A percentile compares a stretch with the other conserved stretches of the same genome.
These are phyloP conservation scores for Corymbia citriodora DNA, from an alignment of 441 rosid genomes.

Conservation along the genomic window DNA sequence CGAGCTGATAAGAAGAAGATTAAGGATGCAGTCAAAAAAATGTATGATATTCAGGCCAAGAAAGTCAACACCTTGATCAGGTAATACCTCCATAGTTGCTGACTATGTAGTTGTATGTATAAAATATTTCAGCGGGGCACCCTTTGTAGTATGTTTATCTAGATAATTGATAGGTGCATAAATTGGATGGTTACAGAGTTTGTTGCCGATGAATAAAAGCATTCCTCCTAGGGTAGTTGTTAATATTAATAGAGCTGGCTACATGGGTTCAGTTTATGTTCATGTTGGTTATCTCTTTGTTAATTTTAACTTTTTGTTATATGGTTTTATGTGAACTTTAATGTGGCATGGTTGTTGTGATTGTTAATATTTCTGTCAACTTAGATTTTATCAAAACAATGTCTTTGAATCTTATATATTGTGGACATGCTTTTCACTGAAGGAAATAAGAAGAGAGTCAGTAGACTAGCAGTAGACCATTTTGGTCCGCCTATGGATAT, in stretches of 20 bases:
- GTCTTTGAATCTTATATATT: background rate
- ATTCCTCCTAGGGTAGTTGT: background rate
- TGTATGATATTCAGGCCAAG: conserved; percentile 93
- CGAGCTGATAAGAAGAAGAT: conserved; percentile 94
- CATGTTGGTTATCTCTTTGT: background rate
- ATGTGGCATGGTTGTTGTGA: background rate
- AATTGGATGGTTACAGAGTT: background rate
- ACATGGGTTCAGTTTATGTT: background rate
- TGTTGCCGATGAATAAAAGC: background rate
- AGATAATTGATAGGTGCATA: background rate
- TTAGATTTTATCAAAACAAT: background rate
- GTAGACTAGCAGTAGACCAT: background rate
- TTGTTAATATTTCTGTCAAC: background rate
- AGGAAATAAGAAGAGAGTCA: background rate
- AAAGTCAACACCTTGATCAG: conserved; percentile 96
- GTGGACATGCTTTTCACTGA: background rate
- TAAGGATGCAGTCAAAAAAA: conserved; percentile 88
- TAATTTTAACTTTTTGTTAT: background rate
- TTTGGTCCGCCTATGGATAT: background rate
- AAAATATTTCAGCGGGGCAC: background rate
- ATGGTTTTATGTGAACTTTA: background rate
- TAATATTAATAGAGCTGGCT: background rate
- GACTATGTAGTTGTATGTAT: background rate
- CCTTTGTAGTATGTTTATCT: background rate
- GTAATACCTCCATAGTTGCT: conserved; percentile 18